Percentiles rank a stretch among this genome's conserved stretches.
Conservation (phyloP, 2,329 filamentous ascomycete species). For the Colletotrichum cordylinicola region DNA sequence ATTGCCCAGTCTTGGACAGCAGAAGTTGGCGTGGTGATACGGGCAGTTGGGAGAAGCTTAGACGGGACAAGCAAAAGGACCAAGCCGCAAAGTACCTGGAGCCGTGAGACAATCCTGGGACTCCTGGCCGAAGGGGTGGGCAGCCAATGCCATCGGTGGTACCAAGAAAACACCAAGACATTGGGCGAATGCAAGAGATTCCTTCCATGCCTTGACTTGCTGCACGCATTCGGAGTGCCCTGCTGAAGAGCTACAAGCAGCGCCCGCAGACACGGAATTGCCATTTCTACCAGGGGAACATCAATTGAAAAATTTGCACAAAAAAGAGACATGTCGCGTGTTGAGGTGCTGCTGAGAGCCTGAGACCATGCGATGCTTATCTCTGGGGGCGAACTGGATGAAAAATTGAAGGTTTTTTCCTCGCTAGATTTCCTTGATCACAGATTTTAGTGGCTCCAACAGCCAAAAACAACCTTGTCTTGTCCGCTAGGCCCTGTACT, state of each 20-base stretch:
- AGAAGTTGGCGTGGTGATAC: background rate
- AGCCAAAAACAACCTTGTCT: background rate
- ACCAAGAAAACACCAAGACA: slow-evolving; percentile 23
- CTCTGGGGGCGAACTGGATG: background rate
- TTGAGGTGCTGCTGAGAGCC: background rate
- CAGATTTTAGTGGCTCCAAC: background rate
- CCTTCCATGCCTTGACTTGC: background rate
- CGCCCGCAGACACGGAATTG: background rate
- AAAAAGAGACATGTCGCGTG: background rate
- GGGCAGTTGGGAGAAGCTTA: slow-evolving; percentile 16
- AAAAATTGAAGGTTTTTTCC: background rate
- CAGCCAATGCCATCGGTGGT: background rate
- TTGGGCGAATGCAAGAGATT: background rate
- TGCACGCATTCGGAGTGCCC: background rate
- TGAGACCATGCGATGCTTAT: background rate
- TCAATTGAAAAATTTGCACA: background rate
- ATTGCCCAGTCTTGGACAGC: background rate
- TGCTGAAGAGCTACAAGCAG: background rate
- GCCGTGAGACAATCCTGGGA: background rate
- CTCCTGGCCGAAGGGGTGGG: background rate
- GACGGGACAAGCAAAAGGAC: slow-evolving; percentile 12
- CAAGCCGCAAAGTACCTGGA: background rate
- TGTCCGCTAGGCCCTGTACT: background rate
- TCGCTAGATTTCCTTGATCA: background rate
- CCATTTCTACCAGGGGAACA: background rate